Evolutionary conservation across 2,329 filamentous ascomycete species (phyloP).

Genomic region (Rhynchosporium agropyri): DNA sequence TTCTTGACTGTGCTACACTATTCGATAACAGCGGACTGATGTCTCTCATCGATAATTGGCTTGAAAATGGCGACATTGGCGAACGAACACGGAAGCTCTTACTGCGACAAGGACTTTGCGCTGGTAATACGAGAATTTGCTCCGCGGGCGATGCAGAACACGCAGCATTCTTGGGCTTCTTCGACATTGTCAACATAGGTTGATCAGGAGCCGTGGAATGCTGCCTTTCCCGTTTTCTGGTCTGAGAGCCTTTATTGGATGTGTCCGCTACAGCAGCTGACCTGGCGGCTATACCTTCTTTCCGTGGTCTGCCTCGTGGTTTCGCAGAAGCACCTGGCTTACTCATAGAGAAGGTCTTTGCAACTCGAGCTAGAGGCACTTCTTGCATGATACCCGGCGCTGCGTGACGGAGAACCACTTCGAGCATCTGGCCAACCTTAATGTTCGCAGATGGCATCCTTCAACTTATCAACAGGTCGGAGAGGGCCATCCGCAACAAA

Average conservation of each 20-base stretch:
- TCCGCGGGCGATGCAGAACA: background rate
- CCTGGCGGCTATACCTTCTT: background rate
- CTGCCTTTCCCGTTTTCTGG: background rate
- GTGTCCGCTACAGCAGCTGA: background rate
- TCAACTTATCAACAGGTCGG: slow-evolving; percentile 44
- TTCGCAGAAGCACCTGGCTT: background rate
- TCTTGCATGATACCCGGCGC: background rate
- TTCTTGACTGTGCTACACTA: no score
- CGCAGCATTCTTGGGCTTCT: background rate
- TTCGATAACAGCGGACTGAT: no score
- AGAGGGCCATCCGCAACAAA: slow-evolving; percentile 86
- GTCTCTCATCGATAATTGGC: no score
- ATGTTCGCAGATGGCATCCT: background rate
- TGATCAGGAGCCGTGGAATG: background rate
- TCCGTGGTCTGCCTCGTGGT: background rate
- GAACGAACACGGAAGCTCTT: no score
- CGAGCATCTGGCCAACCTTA: background rate
- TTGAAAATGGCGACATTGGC: no score
- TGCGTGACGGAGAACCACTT: background rate
- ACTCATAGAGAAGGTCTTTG: background rate
- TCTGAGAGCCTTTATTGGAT: background rate
- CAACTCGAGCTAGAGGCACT: background rate
- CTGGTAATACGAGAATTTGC: no score
- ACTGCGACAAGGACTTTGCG: no score
- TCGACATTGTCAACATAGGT: background rate